A percentile compares a stretch with the other conserved stretches of the same genome.
These are phyloP conservation scores for Rhizopogon vesiculosus DNA, from an alignment of 768 basidiomycete genomes.

Conservation along the genomic window DNA sequence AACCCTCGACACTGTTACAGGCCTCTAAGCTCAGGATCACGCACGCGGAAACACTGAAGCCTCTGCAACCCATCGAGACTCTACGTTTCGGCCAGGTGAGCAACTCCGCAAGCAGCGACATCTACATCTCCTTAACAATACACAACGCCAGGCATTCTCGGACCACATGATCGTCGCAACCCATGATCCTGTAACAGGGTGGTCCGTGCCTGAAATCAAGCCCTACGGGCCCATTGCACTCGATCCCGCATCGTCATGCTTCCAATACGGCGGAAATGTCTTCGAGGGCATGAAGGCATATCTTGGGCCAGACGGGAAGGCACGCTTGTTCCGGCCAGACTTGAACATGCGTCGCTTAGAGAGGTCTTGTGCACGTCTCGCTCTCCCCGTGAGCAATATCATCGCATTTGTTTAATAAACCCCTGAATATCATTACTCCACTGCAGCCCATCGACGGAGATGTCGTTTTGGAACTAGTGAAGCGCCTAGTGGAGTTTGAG, in stretches of 20 bases:
- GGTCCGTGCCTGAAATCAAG: slow-evolving; percentile 70
- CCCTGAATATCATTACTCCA: background rate
- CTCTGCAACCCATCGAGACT: slow-evolving; percentile 41
- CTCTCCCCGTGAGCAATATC: slow-evolving; percentile 52
- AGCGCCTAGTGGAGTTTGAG: slow-evolving; percentile 67
- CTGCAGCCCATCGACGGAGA: slow-evolving; percentile 39
- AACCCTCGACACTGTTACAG: slow-evolving; percentile 26
- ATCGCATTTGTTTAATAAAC: background rate
- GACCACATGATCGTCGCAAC: slow-evolving; percentile 76
- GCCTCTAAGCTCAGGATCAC: slow-evolving; percentile 50
- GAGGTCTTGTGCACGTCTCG: slow-evolving; percentile 63
- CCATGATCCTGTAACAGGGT: slow-evolving; percentile 61
- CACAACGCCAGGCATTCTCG: slow-evolving; percentile 41
- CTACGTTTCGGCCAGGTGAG: slow-evolving; percentile 57
- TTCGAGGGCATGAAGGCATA: slow-evolving; percentile 81
- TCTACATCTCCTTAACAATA: background rate
- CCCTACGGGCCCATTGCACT: slow-evolving; percentile 59
- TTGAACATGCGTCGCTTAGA: slow-evolving; percentile 82
- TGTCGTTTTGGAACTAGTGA: slow-evolving; percentile 46
- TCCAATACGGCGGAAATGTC: slow-evolving; percentile 57
- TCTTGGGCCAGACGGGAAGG: slow-evolving; percentile 62
- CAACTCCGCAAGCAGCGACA: background rate
- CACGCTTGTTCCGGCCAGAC: slow-evolving; percentile 78
- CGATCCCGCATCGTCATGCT: slow-evolving; percentile 49
- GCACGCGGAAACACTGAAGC: slow-evolving; percentile 43